These are phyloP conservation scores for Cubamyces sp. DNA, from an alignment of 768 basidiomycete species.

Conservation along the genomic window DNA sequence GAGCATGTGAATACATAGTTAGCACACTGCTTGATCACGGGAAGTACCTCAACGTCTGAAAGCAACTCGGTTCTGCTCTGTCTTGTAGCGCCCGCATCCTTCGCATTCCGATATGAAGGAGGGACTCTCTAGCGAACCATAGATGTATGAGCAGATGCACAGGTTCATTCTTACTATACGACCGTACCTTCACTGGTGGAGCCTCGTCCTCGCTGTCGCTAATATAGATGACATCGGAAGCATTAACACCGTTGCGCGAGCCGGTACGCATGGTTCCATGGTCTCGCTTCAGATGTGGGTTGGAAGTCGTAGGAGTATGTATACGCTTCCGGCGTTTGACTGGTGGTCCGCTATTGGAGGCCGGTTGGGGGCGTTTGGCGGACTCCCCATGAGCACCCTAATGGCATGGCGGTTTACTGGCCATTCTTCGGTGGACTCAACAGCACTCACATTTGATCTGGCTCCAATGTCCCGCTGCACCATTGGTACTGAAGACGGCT, in stretches of 20 bases:
- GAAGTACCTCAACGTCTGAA: background rate
- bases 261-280: background rate
- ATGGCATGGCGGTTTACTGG: background rate
- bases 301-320: constrained; percentile 1
- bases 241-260: background rate
- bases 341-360: background rate
- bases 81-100: background rate
- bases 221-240: constrained; percentile 1
- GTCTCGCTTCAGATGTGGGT: constrained; percentile 1
- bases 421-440: background rate
- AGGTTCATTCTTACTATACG: background rate
- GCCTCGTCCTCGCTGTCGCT: constrained; percentile 11
- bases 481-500: background rate
- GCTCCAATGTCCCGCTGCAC: background rate
- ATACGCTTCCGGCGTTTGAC: constrained; percentile 1
- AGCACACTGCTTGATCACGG: too few species aligned
- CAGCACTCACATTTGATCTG: background rate
- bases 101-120: background rate
- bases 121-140: background rate
- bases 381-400: background rate
- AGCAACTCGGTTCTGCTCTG: background rate
- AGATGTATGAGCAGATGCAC: background rate
- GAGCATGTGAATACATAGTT: background rate
- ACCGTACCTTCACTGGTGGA: background rate
- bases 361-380: background rate